Percentiles rank a stretch among this genome's conserved stretches.
These are phyloP conservation scores for Aspergillus sojae DNA, from an alignment of 2,329 filamentous ascomycete genomes.

Conservation along the genomic window DNA sequence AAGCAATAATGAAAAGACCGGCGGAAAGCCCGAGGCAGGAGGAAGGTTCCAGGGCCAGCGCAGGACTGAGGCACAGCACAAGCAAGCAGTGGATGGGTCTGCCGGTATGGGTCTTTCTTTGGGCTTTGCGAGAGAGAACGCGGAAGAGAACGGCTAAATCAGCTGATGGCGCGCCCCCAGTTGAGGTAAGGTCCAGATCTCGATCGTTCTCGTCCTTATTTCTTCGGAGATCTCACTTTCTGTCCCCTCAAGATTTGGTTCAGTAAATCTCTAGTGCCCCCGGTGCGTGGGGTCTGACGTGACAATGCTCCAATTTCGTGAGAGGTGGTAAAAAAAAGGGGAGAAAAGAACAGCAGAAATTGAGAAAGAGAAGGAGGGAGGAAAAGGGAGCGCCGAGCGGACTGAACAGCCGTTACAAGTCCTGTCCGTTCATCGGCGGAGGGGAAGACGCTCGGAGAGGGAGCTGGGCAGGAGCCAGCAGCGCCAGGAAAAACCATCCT, in stretches of 20 bases:
- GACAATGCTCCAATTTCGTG: neutral
- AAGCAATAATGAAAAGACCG: conserved; percentile 7
- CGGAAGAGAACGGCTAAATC: conserved; percentile 25
- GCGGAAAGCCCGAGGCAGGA: conserved; percentile 1
- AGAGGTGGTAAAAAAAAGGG: neutral
- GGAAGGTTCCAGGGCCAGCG: conserved; percentile 19
- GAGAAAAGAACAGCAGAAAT: conserved; percentile 11
- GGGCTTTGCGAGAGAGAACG: conserved; percentile 13
- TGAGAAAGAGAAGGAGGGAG: conserved; percentile 14
- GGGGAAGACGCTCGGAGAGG: conserved; percentile 1
- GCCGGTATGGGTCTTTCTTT: conserved; percentile 24
- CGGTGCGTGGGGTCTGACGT: conserved; percentile 6
- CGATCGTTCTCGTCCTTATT: conserved; percentile 2
- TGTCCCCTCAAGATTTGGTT: neutral
- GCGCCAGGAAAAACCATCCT: conserved; percentile 1
- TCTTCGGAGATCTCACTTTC: neutral
- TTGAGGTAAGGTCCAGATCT: neutral
- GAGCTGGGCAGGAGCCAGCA: conserved; percentile 13
- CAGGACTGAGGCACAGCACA: conserved; percentile 13
- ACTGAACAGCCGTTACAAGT: conserved; percentile 26
- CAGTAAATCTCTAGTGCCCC: neutral
- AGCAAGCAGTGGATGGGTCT: conserved; percentile 22
- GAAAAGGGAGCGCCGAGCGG: conserved; percentile 20
- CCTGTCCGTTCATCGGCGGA: conserved; percentile 16
- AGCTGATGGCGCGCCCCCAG: conserved; percentile 21